Evolutionary conservation across 2,329 filamentous ascomycete species (phyloP).

Genomic region (Aspergillus fijiensis): DNA sequence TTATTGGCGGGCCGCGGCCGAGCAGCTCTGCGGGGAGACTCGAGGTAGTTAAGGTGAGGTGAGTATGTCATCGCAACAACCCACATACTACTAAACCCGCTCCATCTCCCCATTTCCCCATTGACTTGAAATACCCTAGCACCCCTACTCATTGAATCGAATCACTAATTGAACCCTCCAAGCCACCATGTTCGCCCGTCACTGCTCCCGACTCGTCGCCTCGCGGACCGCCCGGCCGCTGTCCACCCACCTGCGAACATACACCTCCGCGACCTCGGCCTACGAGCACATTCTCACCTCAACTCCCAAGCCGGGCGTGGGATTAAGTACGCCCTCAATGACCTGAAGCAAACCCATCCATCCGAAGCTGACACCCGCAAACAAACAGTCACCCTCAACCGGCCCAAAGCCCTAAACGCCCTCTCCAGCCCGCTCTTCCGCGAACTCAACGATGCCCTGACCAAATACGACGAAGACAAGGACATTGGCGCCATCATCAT

Average conservation of each 20-base stretch:
- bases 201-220: slow-evolving; percentile 61
- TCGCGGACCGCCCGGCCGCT: slow-evolving; percentile 49
- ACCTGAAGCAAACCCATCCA: no score
- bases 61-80: neutral
- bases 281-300: slow-evolving; percentile 85
- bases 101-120: neutral
- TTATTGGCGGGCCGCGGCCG: slow-evolving; percentile 4
- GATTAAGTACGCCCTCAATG: slow-evolving; percentile 62
- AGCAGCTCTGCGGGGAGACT: slow-evolving; percentile 4
- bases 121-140: neutral
- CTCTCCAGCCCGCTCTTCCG: slow-evolving; percentile 85
- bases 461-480: slow-evolving; percentile 66
- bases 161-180: neutral
- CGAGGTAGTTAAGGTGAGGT: neutral
- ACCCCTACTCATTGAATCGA: neutral
- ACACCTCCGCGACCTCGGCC: slow-evolving; percentile 40
- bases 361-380: no score
- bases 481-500: slow-evolving; percentile 75
- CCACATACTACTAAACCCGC: neutral
- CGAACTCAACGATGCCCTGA: slow-evolving; percentile 80
- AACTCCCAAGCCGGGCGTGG: slow-evolving; percentile 82
- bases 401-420: slow-evolving; percentile 93
- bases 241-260: slow-evolving; percentile 37
- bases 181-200: slow-evolving; percentile 41
- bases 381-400: slow-evolving; percentile 77